Conservation (phyloP, 176 grass and related monocot genomes). For the Typha latifolia region DNA sequence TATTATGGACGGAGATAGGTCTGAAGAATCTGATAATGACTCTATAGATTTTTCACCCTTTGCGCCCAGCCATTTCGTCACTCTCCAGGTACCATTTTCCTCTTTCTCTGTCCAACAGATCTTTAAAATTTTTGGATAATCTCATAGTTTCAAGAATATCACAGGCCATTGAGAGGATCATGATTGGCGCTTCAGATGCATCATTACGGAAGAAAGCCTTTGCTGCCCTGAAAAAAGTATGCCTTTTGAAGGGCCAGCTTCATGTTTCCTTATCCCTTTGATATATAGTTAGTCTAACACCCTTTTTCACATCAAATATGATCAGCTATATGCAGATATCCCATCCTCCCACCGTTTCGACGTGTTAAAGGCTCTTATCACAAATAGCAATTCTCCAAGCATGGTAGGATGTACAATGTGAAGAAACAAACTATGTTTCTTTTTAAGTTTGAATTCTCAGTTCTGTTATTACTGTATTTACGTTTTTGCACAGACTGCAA, state of each 20-base stretch:
- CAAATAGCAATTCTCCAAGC: conserved; percentile 49
- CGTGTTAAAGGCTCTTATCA: conserved; percentile 55
- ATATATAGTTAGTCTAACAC: conserved; percentile 3
- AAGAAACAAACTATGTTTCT: background rate
- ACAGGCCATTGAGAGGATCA: conserved; percentile 72
- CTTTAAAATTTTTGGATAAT: conserved; percentile 15
- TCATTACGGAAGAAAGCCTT: conserved; percentile 65
- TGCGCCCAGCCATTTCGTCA: conserved; percentile 35
- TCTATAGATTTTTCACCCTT: conserved; percentile 34
- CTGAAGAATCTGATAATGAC: conserved; percentile 28
- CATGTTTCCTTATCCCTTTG: background rate
- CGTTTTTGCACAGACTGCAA: conserved; percentile 48
- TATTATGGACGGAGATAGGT: conserved; percentile 34
- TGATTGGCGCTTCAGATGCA: conserved; percentile 56
- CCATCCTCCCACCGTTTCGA: conserved; percentile 64
- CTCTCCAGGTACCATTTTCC: conserved; percentile 48
- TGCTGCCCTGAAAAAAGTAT: conserved; percentile 56
- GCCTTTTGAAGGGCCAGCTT: background rate
- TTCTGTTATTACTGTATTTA: conserved; percentile 15
- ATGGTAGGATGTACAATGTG: conserved; percentile 36
- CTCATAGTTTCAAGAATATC: conserved; percentile 19
- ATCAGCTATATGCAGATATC: conserved; percentile 62
- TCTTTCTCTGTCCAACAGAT: background rate
- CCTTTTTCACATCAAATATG: conserved; percentile 14
- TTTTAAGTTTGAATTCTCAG: conserved; percentile 8